These are phyloP conservation scores for Davidsoniella neocaledoniae DNA, from an alignment of 2,329 filamentous ascomycete species.

Conservation along the genomic window DNA sequence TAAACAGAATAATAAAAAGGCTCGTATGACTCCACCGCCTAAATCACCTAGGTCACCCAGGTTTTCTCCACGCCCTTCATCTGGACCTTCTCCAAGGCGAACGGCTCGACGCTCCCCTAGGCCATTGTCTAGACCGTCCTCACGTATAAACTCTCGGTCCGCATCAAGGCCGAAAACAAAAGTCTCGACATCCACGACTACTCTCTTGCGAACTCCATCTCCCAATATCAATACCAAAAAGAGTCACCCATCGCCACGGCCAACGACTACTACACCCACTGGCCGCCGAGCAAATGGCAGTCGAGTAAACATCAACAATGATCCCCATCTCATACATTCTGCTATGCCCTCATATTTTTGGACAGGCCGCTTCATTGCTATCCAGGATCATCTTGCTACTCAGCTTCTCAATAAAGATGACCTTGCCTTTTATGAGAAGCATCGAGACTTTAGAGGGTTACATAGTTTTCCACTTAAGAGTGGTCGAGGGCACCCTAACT, in stretches of 20 bases:
- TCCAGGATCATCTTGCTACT: slow-evolving; percentile 29
- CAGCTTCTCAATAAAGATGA: slow-evolving; percentile 11
- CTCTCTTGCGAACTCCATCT: not conserved
- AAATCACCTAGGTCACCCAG: too few species aligned
- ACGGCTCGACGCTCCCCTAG: too few species aligned
- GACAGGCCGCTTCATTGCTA: slow-evolving; percentile 41
- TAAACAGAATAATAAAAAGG: too few species aligned
- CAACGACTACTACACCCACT: not conserved
- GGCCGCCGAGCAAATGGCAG: not conserved
- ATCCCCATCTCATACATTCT: slow-evolving; percentile 21
- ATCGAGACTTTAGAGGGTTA: slow-evolving; percentile 7
- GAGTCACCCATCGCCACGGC: not conserved
- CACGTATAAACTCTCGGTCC: too few species aligned
- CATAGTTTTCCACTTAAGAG: slow-evolving; percentile 6
- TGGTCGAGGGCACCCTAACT: slow-evolving; percentile 6
- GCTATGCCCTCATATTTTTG: slow-evolving; percentile 38
- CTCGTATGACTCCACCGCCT: not conserved
- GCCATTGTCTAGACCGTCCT: too few species aligned
- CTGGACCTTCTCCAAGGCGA: too few species aligned
- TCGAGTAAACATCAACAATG: slow-evolving; percentile 1
- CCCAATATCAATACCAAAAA: not conserved
- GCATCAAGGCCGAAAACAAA: too few species aligned
- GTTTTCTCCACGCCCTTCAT: too few species aligned
- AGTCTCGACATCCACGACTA: too few species aligned
- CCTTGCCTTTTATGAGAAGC: slow-evolving; percentile 11